Evolutionary conservation across 1,284 basidiomycete genomes (phyloP), one percentile per base, ranked within the genome.

Genomic region (Apiotrichum mycotoxinovorans): DNA sequence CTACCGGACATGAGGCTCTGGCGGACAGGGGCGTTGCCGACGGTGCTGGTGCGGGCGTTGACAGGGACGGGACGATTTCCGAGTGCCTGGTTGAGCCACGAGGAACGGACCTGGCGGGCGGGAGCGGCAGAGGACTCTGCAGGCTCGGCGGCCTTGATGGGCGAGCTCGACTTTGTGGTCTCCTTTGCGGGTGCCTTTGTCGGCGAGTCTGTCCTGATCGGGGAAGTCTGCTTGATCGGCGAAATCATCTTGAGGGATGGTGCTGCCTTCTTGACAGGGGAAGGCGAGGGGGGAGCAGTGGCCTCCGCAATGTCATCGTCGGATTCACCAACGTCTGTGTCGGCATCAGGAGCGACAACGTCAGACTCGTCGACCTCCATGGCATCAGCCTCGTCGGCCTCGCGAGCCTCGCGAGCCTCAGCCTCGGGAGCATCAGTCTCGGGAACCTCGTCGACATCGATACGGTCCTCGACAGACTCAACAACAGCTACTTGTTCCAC

Each of bases 81-180:
- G 22, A 74, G 70, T 20, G 73, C 75, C 61, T 72, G 71, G 54
- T 54, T 66, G 18, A 75, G 69, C 75, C 72, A 75, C 2, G 75
- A 77, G 8, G 68, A 72, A 44, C 71, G 71, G 47, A 73, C 72
- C 58, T 69, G 67, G 9, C 65, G 65, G 2, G 63, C 48, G 2
- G 70, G 66, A 22, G 63, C 51, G 10, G 54, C 17, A 15, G n/a
- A 18, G 18, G 27, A 50, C 27, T 20, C 12, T 11, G 48, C 26
- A n/a, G 51, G 51, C 12, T 49, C 45, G 4, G 42, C 48, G 12
- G 38, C 51, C 42, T 47, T 54, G 45, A 47, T 12, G 2, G 51
- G 51, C 2, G 50, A 51, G 27, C 27, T 51, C 18, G 40, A 26
- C 40, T 51, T 51, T 26, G 27, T 38, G 2, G 50, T 27, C 30